Base-by-base conservation (phyloP, 2,329 filamentous ascomycete species). In the Xylariaceae sp. region DNA sequence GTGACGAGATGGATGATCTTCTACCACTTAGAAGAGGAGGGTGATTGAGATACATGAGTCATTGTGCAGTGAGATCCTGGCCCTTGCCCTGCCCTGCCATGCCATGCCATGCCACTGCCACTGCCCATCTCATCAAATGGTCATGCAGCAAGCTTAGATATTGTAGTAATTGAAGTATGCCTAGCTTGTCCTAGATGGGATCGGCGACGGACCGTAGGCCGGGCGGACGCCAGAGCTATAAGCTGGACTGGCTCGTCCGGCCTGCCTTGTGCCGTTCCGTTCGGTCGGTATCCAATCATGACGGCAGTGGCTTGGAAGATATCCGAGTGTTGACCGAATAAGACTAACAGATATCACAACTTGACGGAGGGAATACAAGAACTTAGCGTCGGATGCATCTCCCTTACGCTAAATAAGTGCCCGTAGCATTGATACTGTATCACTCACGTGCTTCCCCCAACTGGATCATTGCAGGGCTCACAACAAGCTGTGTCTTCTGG, bases 251-350 rank as follows among this genome's bases (percentile, higher is more conserved):
- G 44, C 28, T 45, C 33, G 29, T 40, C 23, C 29, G 37, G 33
- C 21, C 31, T 36, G 36, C 46, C 16, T 36, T 43, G 23, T 28
- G 23, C 50, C 23, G 62, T 56, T 46, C 62, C 62, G 48, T 40
- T 31, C 56, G 7, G 43, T 56, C 50, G 62, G 60, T 62, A 64
- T 49, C 62, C 62, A 64, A 62, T 62, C 62, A 64, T 21, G 40
- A 48, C n/a, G 44, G 23, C 19, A 37, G 21, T 33, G 40, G 21
- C 9, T 19, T 12, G 8, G n/a, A n/a, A n/a, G n/a, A n/a, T n/a
- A n/a, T n/a, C n/a, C n/a, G n/a, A n/a, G n/a, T n/a, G n/a, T n/a
- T n/a, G n/a, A n/a, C n/a, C n/a, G n/a, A n/a, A n/a, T n/a, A n/a
- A n/a, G n/a, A n/a, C n/a, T n/a, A n/a, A n/a, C n/a, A n/a, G n/a